Conservation (phyloP, 306 rosid genomes). For the Prunus fruticosa region DNA sequence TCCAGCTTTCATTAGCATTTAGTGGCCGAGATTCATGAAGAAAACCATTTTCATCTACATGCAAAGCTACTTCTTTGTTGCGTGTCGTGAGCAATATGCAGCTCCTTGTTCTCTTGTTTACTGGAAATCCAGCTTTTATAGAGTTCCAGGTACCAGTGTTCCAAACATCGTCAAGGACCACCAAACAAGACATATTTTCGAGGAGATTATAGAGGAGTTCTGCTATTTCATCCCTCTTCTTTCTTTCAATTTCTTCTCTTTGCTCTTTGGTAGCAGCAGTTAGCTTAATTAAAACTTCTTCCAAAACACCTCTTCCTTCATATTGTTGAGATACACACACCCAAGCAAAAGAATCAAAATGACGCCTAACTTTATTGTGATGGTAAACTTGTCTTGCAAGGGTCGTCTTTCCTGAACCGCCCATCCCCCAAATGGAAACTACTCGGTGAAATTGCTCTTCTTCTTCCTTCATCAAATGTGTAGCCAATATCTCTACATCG, state of each 20-base stretch:
- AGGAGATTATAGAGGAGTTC: background rate
- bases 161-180: too few relatives aligned
- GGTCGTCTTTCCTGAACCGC: conserved; percentile 11
- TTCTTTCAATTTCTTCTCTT: background rate
- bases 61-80: conserved; percentile 6
- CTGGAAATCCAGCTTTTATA: too few relatives aligned
- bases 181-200: background rate
- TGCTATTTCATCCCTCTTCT: conserved; percentile 3
- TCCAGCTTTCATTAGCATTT: too few relatives aligned
- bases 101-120: background rate
- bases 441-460: background rate
- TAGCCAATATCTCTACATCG: background rate
- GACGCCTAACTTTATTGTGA: background rate
- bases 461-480: background rate
- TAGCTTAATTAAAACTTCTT: background rate
- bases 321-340: conserved; percentile 10
- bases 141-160: too few relatives aligned
- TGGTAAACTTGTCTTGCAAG: conserved; percentile 18
- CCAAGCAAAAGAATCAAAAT: conserved; percentile 18
- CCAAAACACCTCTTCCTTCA: background rate
- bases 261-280: conserved; percentile 21
- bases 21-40: too few relatives aligned
- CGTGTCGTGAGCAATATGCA: conserved; percentile 21
- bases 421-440: conserved; percentile 14
- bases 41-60: too few relatives aligned